Base-by-base conservation (phyloP, 139 green algal genomes). In the Picochlorum sp. region DNA sequence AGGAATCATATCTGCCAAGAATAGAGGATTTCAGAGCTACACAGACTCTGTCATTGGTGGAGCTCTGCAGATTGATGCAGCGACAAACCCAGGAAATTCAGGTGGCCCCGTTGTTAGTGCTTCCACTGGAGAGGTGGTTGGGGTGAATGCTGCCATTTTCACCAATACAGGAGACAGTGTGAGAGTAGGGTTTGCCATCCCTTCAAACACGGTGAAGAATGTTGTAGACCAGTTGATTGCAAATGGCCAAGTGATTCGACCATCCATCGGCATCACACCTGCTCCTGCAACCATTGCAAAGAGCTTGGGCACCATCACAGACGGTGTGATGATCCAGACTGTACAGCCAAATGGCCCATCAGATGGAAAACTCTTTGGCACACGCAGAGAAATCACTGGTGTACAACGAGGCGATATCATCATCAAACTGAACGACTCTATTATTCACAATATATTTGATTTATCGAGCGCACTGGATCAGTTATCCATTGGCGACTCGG, bases 151-250 rank as follows among this genome's bases (percentile, higher is more conserved):
- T 4, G 87, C 87, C 23, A 95, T 95, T 72, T 95, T 92, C 76
- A 92, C 84, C 4, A 79, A 76, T 60, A 88, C 58, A 47, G 86
- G 85, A 45, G 76, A 65, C 0, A 85, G 69, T 18, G 74, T 76
- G 2, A 84, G 87, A 24, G 71, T 95, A 8, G 86, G 81, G 4
- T 96, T 96, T 80, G 87, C 89, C 6, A 88, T 96, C 9, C 84
- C 85, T n/a, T 67, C 83, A 4, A 81, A 90, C 56, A 81, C 80
- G 11, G 82, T 89, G 13, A 31, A 49, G 16, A 65, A 72, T 0
- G 74, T 90, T 3, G 83, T 96, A 37, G 83, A 83, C 11, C 90
- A 96, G 82, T 83, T 96, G 4, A 90, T 96, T 21, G 30, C 70
- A 31, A 77, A 76, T 41, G 68, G 51, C 28, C 18, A 34, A 24